These are phyloP conservation scores for Vigna unguiculata DNA, from an alignment of 306 rosid species.

Conservation along the genomic window DNA sequence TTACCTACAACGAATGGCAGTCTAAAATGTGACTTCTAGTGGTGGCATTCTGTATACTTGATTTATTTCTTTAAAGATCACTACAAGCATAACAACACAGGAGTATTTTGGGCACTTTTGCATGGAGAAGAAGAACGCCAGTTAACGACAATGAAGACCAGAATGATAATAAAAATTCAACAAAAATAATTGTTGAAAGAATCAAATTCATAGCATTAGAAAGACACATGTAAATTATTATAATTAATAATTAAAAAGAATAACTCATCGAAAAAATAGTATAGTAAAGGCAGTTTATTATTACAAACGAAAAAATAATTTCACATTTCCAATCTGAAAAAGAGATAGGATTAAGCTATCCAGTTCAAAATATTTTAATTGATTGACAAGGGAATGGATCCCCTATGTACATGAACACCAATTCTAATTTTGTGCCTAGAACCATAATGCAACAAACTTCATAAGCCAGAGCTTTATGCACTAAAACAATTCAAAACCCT, in stretches of 20 bases:
- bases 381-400: constrained; percentile 20
- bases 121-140: constrained; percentile 11
- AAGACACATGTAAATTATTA: constrained; percentile 18
- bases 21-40: constrained; percentile 32
- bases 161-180: constrained; percentile 14
- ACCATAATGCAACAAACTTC: constrained; percentile 28
- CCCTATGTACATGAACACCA: not conserved
- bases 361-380: constrained; percentile 34
- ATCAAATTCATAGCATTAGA: constrained; percentile 30
- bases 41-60: constrained; percentile 32
- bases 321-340: not conserved
- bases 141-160: constrained; percentile 19
- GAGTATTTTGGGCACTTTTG: constrained; percentile 22
- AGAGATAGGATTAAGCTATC: not conserved
- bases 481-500: constrained; percentile 24
- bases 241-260: constrained; percentile 4
- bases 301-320: constrained; percentile 9
- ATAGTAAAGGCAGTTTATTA: not conserved
- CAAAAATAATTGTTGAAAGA: constrained; percentile 16
- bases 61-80: constrained; percentile 21
- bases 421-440: not conserved
- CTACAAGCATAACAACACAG: constrained; percentile 32
- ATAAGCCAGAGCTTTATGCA: constrained; percentile 28
- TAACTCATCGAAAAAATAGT: not conserved
- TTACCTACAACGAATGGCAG: constrained; percentile 66